Percentiles rank a stretch among this genome's conserved stretches.
Conservation (phyloP, 2,329 filamentous ascomycete species). For the Eutypella sp. region DNA sequence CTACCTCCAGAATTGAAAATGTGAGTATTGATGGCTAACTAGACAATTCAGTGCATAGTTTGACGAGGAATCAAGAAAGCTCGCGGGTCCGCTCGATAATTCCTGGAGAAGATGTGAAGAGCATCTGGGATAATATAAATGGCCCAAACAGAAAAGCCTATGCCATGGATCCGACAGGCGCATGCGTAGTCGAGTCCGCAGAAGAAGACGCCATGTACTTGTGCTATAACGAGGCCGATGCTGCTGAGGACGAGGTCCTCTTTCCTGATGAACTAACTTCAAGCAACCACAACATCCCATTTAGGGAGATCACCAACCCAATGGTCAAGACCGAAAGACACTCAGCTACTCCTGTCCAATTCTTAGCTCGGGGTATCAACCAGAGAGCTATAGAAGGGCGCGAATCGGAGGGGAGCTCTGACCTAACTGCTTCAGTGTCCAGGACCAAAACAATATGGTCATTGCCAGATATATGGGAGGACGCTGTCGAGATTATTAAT, state of each 20-base stretch:
- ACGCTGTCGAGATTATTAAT: slow-evolving; percentile 8
- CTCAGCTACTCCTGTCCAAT: slow-evolving; percentile 10
- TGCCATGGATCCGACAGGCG: slow-evolving; percentile 6
- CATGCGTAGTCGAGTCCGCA: background rate
- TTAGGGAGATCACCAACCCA: slow-evolving; percentile 23
- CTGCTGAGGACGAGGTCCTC: slow-evolving; percentile 21
- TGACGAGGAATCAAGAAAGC: slow-evolving; percentile 21
- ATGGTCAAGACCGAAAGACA: slow-evolving; percentile 17
- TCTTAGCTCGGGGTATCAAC: slow-evolving; percentile 7
- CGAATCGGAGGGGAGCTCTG: background rate
- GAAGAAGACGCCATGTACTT: slow-evolving; percentile 7
- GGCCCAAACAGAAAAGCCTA: slow-evolving; percentile 13
- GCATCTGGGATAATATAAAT: slow-evolving; percentile 21
- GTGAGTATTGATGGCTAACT: background rate
- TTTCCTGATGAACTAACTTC: slow-evolving; percentile 18
- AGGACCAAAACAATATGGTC: slow-evolving; percentile 11
- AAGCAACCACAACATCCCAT: slow-evolving; percentile 16
- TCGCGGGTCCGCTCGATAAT: slow-evolving; percentile 22
- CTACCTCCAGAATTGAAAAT: background rate
- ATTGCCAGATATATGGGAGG: slow-evolving; percentile 16
- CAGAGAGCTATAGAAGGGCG: background rate
- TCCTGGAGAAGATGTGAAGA: slow-evolving; percentile 17
- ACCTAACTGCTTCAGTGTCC: no score
- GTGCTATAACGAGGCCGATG: slow-evolving; percentile 24
- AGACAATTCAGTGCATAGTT: slow-evolving; percentile 7